Conservation (phyloP, 805 yeast species). For the Lipomyces yamadae region DNA sequence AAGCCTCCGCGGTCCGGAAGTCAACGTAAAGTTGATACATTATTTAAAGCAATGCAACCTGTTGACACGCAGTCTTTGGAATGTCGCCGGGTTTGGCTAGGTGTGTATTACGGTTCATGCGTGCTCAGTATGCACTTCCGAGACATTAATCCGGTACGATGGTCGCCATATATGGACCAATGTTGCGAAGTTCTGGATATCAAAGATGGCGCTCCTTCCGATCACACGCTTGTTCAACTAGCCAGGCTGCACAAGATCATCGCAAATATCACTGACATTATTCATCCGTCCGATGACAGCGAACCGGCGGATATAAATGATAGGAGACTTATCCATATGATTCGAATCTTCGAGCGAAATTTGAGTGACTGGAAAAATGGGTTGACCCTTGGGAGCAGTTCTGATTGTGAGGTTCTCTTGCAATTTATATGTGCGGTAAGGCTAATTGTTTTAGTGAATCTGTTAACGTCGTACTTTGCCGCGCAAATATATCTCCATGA, state of each 20-base stretch:
- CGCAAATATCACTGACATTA: conserved; percentile 11
- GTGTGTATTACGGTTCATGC: conserved; percentile 65
- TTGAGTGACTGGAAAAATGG: conserved; percentile 19
- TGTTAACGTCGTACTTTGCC: conserved; percentile 17
- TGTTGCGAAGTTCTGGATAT: conserved; percentile 58
- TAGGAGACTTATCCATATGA: conserved; percentile 6
- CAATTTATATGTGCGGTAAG: not conserved
- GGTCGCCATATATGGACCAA: conserved; percentile 61
- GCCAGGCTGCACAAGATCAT: conserved; percentile 15
- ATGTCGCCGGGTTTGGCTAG: conserved; percentile 57
- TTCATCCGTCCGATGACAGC: conserved; percentile 15
- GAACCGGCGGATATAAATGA: conserved; percentile 22
- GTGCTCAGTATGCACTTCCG: conserved; percentile 68
- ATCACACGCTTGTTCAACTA: conserved; percentile 3
- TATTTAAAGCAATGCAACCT: conserved; percentile 40
- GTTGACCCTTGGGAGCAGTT: not conserved
- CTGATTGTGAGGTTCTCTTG: not conserved
- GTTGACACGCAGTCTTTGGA: conserved; percentile 53
- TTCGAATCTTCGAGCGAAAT: conserved; percentile 20
- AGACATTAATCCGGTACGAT: conserved; percentile 57
- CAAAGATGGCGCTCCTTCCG: conserved; percentile 6
- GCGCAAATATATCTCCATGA: conserved; percentile 29
- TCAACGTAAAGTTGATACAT: conserved; percentile 9
- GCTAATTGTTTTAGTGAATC: conserved; percentile 2
- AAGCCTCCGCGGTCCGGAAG: conserved; percentile 50